A percentile compares a stretch with the other conserved stretches of the same genome.
Conservation (phyloP, 139 green algal genomes). For the Desmodesmus armatus region DNA sequence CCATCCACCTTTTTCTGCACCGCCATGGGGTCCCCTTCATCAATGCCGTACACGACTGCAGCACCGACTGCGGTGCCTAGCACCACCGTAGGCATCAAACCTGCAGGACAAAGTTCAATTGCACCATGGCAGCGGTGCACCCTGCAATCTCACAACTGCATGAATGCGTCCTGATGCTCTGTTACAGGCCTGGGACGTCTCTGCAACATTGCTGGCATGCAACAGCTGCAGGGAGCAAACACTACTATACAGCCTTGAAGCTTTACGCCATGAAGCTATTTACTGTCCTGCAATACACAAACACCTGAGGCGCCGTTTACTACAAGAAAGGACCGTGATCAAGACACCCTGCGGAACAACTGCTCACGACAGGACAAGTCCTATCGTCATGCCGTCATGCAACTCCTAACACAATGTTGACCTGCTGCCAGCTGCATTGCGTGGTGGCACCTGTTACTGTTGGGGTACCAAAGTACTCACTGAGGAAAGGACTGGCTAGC, state of each 20-base stretch:
- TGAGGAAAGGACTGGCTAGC: conserved; percentile 46
- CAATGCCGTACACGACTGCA: conserved; percentile 54
- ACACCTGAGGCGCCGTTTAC: too few species aligned
- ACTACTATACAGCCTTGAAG: too few species aligned
- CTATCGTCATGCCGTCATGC: too few species aligned
- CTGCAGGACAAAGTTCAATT: conserved; percentile 29
- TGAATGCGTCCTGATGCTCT: neutral
- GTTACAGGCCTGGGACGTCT: neutral
- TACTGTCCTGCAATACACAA: too few species aligned
- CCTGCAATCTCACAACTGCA: neutral
- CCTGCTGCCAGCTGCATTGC: too few species aligned
- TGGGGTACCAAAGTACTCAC: conserved; percentile 39
- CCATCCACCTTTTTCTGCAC: conserved; percentile 42
- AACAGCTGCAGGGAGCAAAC: neutral
- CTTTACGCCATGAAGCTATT: too few species aligned
- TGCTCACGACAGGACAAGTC: too few species aligned
- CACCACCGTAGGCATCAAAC: conserved; percentile 49
- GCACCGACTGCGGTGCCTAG: conserved; percentile 53
- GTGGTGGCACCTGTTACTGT: too few species aligned
- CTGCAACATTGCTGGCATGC: neutral
- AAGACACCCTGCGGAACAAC: too few species aligned
- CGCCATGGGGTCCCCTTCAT: conserved; percentile 49
- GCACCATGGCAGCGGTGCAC: neutral
- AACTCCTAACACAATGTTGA: too few species aligned
- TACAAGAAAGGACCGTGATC: conserved; percentile 7